phyloP scores from a whole-genome alignment of 331 rosid genomes.

The Stylosanthes scabra region DNA sequence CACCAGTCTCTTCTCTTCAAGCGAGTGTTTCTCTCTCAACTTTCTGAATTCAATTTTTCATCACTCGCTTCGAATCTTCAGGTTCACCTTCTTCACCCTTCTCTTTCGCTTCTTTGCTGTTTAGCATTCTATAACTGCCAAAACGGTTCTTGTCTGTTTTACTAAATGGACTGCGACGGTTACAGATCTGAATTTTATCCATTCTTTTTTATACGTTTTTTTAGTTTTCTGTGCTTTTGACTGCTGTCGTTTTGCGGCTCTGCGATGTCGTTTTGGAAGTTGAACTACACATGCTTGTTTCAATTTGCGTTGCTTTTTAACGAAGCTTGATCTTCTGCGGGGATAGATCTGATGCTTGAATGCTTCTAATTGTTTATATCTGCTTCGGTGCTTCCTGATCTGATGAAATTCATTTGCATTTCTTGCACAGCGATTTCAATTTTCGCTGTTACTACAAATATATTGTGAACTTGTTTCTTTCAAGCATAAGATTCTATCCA shows the following conservation, averaged over 20 bases:
- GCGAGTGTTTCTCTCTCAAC: constrained; percentile 13
- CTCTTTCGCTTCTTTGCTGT: neutral
- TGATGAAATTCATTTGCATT: constrained; percentile 9
- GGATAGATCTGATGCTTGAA: constrained; percentile 33
- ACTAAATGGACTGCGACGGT: neutral
- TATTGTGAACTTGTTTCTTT: neutral
- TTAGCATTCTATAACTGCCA: neutral
- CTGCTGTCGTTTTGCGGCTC: constrained; percentile 3
- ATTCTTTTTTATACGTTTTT: neutral
- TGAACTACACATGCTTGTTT: constrained; percentile 17
- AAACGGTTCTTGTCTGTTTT: neutral
- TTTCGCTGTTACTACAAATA: neutral
- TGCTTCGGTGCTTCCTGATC: neutral
- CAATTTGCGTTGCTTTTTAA: neutral
- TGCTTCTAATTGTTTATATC: neutral
- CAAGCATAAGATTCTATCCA: constrained; percentile 37
- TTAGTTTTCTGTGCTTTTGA: neutral
- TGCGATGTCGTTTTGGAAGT: constrained; percentile 1
- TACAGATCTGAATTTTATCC: constrained; percentile 55
- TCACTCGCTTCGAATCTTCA: constrained; percentile 49
- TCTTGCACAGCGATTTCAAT: constrained; percentile 25
- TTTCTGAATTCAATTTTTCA: neutral
- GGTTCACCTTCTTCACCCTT: constrained; percentile 46
- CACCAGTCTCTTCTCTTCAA: constrained; percentile 17
- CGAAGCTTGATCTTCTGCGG: constrained; percentile 12